These are phyloP conservation scores for Dothideomycetes sp. DNA, from an alignment of 2,329 filamentous ascomycete species.

Conservation along the genomic window DNA sequence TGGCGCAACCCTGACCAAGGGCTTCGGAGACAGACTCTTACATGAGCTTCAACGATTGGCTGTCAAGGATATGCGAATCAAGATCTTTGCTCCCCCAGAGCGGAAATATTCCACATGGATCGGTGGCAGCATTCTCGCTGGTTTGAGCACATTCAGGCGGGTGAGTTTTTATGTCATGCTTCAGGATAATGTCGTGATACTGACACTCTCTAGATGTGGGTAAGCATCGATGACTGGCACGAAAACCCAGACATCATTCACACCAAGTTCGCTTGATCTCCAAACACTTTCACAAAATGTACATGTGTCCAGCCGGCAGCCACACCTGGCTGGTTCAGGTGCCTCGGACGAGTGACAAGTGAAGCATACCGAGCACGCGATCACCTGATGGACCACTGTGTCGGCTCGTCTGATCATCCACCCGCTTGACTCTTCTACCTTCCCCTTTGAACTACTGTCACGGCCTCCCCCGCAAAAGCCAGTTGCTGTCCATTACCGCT, in stretches of 20 bases:
- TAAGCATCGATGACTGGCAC: conserved; percentile 98
- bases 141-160: conserved; percentile 97
- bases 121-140: conserved; percentile 90
- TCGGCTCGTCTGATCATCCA: too few species aligned
- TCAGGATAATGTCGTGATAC: conserved; percentile 1
- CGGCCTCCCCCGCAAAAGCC: not conserved
- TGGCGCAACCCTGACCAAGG: conserved; percentile 90
- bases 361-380: too few species aligned
- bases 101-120: conserved; percentile 99
- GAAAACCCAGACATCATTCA: conserved; percentile 99
- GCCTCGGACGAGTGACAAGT: too few species aligned
- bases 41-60: conserved; percentile 87
- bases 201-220: conserved; percentile 70
- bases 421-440: not conserved
- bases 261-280: conserved; percentile 85
- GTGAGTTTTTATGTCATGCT: conserved; percentile 36
- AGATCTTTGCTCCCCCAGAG: conserved; percentile 96
- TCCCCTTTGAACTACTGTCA: not conserved
- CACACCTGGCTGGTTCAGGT: too few species aligned
- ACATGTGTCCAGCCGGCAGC: too few species aligned
- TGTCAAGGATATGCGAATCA: conserved; percentile 98
- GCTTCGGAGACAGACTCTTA: conserved; percentile 86
- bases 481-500: not conserved
- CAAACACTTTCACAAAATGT: too few species aligned
- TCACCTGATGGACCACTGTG: too few species aligned